Conservation (phyloP, 176 grass and related monocot species). For the Carex kokanica region DNA sequence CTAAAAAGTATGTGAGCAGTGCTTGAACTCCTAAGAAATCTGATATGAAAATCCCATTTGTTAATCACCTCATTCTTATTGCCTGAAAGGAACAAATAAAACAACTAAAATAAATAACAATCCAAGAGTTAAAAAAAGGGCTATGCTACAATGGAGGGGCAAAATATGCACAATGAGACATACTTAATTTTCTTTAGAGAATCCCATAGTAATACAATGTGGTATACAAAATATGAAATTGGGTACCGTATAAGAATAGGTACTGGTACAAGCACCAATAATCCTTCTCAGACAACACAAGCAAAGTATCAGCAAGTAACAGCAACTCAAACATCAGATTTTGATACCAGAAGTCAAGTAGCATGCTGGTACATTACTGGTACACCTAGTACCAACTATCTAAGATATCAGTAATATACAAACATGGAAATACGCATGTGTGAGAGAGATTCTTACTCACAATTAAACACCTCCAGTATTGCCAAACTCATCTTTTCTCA, state of each 20-base stretch:
- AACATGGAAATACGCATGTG: neutral
- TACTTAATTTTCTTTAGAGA: neutral
- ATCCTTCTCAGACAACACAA: neutral
- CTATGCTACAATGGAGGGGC: neutral
- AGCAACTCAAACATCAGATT: neutral
- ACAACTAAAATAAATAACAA: neutral
- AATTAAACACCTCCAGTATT: neutral
- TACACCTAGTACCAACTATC: constrained; percentile 4
- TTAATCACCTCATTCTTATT: neutral
- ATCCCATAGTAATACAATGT: neutral
- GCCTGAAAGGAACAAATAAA: neutral
- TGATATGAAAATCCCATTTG: neutral
- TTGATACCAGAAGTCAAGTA: neutral
- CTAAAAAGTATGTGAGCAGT: too few species aligned
- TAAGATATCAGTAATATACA: neutral
- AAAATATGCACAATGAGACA: too few species aligned
- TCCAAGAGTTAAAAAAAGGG: neutral
- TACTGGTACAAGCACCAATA: neutral
- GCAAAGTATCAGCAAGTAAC: neutral
- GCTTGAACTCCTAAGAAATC: neutral
- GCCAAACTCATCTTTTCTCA: constrained; percentile 50
- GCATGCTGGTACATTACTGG: neutral
- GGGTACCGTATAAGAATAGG: neutral
- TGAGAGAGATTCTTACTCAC: neutral
- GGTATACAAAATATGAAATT: neutral